A percentile compares a stretch with the other conserved stretches of the same genome.
Conservation (phyloP, 768 basidiomycete species). For the Ramaria rubella region DNA sequence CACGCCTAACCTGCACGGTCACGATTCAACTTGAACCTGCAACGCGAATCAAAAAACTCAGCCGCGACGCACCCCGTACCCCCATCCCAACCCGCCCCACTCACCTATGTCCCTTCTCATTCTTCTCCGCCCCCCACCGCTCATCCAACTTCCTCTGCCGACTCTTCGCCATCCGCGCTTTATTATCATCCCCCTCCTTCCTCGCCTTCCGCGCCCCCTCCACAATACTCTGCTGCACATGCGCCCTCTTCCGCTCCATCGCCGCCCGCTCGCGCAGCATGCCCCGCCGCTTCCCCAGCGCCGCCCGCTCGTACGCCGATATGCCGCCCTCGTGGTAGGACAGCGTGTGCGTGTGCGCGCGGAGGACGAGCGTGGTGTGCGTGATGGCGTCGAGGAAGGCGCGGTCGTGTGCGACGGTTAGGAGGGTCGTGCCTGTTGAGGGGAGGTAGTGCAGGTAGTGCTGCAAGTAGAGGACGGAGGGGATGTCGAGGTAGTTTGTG, state of each 20-base stretch:
- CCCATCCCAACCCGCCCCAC: no score
- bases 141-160: conserved; percentile 53
- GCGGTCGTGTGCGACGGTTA: conserved; percentile 62
- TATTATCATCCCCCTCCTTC: conserved; percentile 57
- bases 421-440: conserved; percentile 38
- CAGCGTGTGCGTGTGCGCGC: conserved; percentile 39
- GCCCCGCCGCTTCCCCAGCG: conserved; percentile 39
- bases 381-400: conserved; percentile 53
- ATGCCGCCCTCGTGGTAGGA: conserved; percentile 53
- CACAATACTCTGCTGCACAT: conserved; percentile 51
- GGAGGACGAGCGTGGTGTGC: conserved; percentile 56
- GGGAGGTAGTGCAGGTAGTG: conserved; percentile 35
- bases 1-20: conserved; percentile 43
- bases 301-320: conserved; percentile 41
- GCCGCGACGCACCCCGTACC: no score
- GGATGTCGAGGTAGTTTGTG: conserved; percentile 41
- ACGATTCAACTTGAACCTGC: conserved; percentile 49
- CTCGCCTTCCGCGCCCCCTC: conserved; percentile 44
- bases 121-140: conserved; percentile 31
- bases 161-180: conserved; percentile 43
- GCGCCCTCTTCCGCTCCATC: conserved; percentile 39
- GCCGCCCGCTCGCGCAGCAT: conserved; percentile 34
- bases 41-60: conserved; percentile 21
- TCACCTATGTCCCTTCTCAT: no score
- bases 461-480: conserved; percentile 49